phyloP scores from a whole-genome alignment of 2,329 filamentous ascomycete genomes.

The Domatiomyces catenatus region DNA sequence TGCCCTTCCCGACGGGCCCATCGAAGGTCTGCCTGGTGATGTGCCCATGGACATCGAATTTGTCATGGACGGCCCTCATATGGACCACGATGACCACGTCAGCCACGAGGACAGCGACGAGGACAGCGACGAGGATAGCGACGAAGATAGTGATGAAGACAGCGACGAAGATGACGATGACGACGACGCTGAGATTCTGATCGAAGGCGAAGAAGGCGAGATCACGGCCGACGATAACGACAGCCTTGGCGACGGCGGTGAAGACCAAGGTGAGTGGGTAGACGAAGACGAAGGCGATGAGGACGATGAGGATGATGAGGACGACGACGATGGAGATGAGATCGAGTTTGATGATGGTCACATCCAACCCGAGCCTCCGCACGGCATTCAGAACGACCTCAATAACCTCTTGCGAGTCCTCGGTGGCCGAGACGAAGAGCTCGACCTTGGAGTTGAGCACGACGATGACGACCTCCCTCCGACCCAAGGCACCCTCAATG shows the following conservation, averaged over 20 bases:
- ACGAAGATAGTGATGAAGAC: constrained; percentile 39
- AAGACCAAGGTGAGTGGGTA: constrained; percentile 35
- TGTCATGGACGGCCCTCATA: constrained; percentile 53
- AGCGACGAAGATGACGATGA: constrained; percentile 43
- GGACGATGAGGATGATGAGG: constrained; percentile 29
- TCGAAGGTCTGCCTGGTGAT: constrained; percentile 49
- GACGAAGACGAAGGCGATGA: constrained; percentile 34
- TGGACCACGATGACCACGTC: constrained; percentile 46
- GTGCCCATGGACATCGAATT: constrained; percentile 64
- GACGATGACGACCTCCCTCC: constrained; percentile 6
- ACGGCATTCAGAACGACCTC: constrained; percentile 30
- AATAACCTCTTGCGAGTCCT: constrained; percentile 17
- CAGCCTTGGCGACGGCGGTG: constrained; percentile 15
- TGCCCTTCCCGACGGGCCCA: constrained; percentile 55
- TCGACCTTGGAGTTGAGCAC: constrained; percentile 5
- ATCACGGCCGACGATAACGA: constrained; percentile 23
- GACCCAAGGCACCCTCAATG: constrained; percentile 9
- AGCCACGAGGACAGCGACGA: constrained; percentile 48
- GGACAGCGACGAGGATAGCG: constrained; percentile 42
- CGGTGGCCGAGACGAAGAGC: constrained; percentile 7
- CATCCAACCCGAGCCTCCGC: constrained; percentile 24
- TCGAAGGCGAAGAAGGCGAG: constrained; percentile 37
- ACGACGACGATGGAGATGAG: constrained; percentile 29
- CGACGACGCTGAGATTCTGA: constrained; percentile 41
- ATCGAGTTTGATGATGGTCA: constrained; percentile 29